These are phyloP conservation scores for Daldinia concentrica DNA, from an alignment of 495 filamentous ascomycete genomes.

Conservation along the genomic window DNA sequence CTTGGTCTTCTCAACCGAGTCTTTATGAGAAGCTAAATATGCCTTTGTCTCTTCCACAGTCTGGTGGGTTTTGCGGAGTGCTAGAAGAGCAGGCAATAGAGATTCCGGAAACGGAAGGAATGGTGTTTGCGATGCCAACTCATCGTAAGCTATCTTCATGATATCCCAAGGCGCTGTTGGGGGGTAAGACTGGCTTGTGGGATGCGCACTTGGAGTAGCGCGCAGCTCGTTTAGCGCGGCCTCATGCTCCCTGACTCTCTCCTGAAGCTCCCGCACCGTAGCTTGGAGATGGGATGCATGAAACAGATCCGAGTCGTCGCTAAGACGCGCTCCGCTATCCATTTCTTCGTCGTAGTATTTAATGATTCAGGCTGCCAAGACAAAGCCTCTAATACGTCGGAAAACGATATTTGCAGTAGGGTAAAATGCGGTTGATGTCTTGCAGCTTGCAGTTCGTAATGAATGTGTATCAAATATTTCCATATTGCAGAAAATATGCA, in stretches of 20 bases:
- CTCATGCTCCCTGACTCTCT: conserved; percentile 71
- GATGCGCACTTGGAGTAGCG: conserved; percentile 30
- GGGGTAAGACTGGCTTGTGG: conserved; percentile 26
- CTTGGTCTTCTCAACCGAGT: conserved; percentile 62
- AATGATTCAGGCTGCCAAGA: conserved; percentile 18
- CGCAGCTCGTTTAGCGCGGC: conserved; percentile 61
- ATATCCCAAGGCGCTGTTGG: conserved; percentile 55
- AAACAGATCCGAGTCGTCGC: conserved; percentile 36
- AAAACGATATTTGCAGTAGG: conserved; percentile 3
- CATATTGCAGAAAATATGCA: conserved; percentile 34
- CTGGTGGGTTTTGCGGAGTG: conserved; percentile 69
- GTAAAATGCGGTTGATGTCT: conserved; percentile 13
- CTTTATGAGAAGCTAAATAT: conserved; percentile 64
- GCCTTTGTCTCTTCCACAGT: conserved; percentile 70
- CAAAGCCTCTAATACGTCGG: neutral
- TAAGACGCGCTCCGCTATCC: conserved; percentile 33
- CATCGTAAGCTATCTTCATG: conserved; percentile 72
- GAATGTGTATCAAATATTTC: conserved; percentile 8
- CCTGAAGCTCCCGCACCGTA: conserved; percentile 71
- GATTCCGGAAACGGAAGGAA: conserved; percentile 72
- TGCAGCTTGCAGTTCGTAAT: conserved; percentile 17
- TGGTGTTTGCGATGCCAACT: conserved; percentile 66
- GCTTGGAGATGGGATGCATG: conserved; percentile 67
- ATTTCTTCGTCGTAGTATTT: conserved; percentile 28
- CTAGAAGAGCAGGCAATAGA: conserved; percentile 74